Percentiles rank a stretch among this genome's conserved stretches.
These are phyloP conservation scores for Penicillium sp. DNA, from an alignment of 2,329 filamentous ascomycete species.

Conservation along the genomic window DNA sequence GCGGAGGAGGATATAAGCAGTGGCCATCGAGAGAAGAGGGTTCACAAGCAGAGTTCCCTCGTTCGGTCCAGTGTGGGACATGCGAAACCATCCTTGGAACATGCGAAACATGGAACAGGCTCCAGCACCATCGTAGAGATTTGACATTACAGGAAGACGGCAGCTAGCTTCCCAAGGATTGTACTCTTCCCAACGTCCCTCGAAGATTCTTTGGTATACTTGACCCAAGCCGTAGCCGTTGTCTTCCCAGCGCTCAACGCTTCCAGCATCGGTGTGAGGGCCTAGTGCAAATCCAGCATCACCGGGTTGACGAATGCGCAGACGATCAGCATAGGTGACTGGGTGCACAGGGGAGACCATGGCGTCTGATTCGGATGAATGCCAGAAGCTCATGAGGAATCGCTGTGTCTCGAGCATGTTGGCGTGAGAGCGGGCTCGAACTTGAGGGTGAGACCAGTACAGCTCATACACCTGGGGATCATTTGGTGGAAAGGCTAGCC, in stretches of 20 bases:
- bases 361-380: slow-evolving; percentile 1
- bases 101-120: slow-evolving; percentile 77
- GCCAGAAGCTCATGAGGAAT: slow-evolving; percentile 5
- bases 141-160: slow-evolving; percentile 63
- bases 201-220: slow-evolving; percentile 68
- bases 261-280: slow-evolving; percentile 70
- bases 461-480: slow-evolving; percentile 9
- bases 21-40: slow-evolving; percentile 68
- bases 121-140: slow-evolving; percentile 74
- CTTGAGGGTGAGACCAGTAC: slow-evolving; percentile 14
- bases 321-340: slow-evolving; percentile 65
- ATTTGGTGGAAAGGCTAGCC: background rate
- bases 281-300: slow-evolving; percentile 66
- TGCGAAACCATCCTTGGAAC: slow-evolving; percentile 77
- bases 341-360: slow-evolving; percentile 36
- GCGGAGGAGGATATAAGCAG: slow-evolving; percentile 71
- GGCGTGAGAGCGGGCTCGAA: slow-evolving; percentile 10
- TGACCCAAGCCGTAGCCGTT: slow-evolving; percentile 65
- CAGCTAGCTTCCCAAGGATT: slow-evolving; percentile 73
- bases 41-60: slow-evolving; percentile 71
- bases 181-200: slow-evolving; percentile 71
- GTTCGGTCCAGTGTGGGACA: slow-evolving; percentile 64
- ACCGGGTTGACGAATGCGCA: slow-evolving; percentile 68
- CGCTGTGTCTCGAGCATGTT: slow-evolving; percentile 15
- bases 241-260: slow-evolving; percentile 68